A percentile compares a stretch with the other conserved stretches of the same genome.
phyloP scores from a whole-genome alignment of 495 filamentous ascomycete genomes.

The Hypoxylon fragiforme region DNA sequence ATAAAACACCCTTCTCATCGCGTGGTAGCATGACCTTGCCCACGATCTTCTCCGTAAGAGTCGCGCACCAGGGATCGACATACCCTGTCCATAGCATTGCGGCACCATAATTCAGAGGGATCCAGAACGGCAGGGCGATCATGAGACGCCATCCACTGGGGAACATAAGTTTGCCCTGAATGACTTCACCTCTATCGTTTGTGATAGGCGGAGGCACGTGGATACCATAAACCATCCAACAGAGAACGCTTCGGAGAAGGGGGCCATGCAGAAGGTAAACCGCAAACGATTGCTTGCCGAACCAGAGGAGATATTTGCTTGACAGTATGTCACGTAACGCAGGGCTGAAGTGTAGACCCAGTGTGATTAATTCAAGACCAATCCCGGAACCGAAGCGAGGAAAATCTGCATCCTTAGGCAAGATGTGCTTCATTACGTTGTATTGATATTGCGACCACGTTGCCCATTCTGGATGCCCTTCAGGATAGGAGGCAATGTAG shows the following conservation, averaged over 20 bases:
- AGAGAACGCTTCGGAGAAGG: slow-evolving; percentile 63
- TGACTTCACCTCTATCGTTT: slow-evolving; percentile 50
- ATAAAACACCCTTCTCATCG: slow-evolving; percentile 50
- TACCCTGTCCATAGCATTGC: slow-evolving; percentile 67
- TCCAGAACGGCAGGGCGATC: slow-evolving; percentile 58
- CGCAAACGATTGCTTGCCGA: slow-evolving; percentile 69
- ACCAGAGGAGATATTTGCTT: slow-evolving; percentile 62
- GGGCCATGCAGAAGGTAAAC: slow-evolving; percentile 70
- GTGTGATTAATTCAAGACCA: slow-evolving; percentile 58
- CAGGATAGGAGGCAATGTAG: slow-evolving; percentile 62
- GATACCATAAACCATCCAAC: slow-evolving; percentile 68
- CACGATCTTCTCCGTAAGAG: slow-evolving; percentile 61
- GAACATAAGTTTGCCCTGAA: slow-evolving; percentile 37
- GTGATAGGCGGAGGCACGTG: slow-evolving; percentile 55
- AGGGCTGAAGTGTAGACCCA: slow-evolving; percentile 61
- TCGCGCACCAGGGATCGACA: slow-evolving; percentile 67
- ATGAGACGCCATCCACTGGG: slow-evolving; percentile 45
- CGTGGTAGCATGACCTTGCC: slow-evolving; percentile 53
- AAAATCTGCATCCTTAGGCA: slow-evolving; percentile 58
- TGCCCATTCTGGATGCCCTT: slow-evolving; percentile 59
- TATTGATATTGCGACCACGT: slow-evolving; percentile 60
- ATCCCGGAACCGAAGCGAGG: slow-evolving; percentile 58
- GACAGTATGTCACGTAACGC: slow-evolving; percentile 58
- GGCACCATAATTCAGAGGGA: slow-evolving; percentile 58
- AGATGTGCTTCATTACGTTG: slow-evolving; percentile 51